Evolutionary conservation across 2,329 filamentous ascomycete species (phyloP), one percentile per base, ranked within the genome.

Genomic region (Cladophialophora bantiana): DNA sequence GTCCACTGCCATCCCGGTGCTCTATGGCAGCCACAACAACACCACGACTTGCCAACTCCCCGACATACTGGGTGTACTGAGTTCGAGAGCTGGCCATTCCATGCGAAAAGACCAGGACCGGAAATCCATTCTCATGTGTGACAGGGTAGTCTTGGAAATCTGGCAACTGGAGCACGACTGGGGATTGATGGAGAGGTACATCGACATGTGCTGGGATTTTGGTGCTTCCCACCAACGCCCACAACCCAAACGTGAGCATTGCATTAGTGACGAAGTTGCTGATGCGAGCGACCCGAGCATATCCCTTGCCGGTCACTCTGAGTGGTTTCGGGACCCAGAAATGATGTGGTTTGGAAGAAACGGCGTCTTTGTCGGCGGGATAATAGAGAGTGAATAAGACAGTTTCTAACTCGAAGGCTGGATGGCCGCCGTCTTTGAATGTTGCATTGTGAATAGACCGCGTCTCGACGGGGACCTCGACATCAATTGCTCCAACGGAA

Each of bases 361-460:
- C 57, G 1, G 55, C 59, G 10, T 65, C 70, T 42, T 68, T 69
- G 10, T 57, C 54, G 6, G 71, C 48, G 13, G 72, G 72, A 54
- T 73, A 73, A 66, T 72, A 73, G 3, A 73, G 52, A 12, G 71
- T 73, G 65, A 73, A 73, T 26, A 73, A 67, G 15, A 73, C 72
- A 0, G 72, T 73, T 48, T 73, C 67, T 9, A 73, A 50, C 70
- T 73, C 50, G 54, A 73, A 73, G 34, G 71, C 72, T 2, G 66
- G 61, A 32, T 69, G 32, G 12, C 58, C 68, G 31, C 20, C 63
- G 34, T 67, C 64, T 35, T 71, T 73, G 57, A 71, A 66, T 15
- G 62, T 63, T 2, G 70, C 71, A 53, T 67, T 63, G 35, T 69
- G 62, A 32, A 73, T 65, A 18, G 45, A 55, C 31, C 71, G 65